Evolutionary conservation across 768 basidiomycete species (phyloP).

Genomic region (Polyporus arcularius): DNA sequence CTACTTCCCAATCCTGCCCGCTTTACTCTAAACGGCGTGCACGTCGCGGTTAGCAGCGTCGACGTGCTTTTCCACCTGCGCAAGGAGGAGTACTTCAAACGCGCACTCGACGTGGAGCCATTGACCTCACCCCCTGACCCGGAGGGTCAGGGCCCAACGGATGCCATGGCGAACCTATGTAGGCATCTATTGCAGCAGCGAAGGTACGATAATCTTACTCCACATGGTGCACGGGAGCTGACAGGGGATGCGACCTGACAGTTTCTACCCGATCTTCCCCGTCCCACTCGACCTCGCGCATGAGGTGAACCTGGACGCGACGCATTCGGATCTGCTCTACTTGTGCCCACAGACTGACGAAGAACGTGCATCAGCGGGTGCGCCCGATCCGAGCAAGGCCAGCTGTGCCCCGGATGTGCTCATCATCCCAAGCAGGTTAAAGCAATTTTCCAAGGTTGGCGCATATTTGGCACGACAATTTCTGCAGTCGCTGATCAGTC

Average conservation of each 20-base stretch:
- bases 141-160: conserved; percentile 51
- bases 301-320: conserved; percentile 89
- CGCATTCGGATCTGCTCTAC: conserved; percentile 61
- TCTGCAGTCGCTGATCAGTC: neutral
- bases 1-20: conserved; percentile 85
- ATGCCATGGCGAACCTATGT: conserved; percentile 77
- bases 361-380: conserved; percentile 36
- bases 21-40: conserved; percentile 83
- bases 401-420: conserved; percentile 73
- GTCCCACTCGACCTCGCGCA: conserved; percentile 69
- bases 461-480: neutral
- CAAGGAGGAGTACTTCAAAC: conserved; percentile 77
- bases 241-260: conserved; percentile 32
- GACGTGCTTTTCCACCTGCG: conserved; percentile 89
- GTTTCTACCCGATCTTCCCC: conserved; percentile 96
- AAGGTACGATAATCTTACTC: conserved; percentile 49
- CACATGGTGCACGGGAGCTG: neutral
- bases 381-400: conserved; percentile 4
- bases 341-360: conserved; percentile 24
- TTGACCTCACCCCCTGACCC: conserved; percentile 32
- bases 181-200: conserved; percentile 85
- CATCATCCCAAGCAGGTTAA: conserved; percentile 84
- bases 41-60: conserved; percentile 78
- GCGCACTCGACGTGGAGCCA: conserved; percentile 62
- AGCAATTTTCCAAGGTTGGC: conserved; percentile 85